Conservation (phyloP, 2,329 filamentous ascomycete genomes). For the Diaporthe eres region DNA sequence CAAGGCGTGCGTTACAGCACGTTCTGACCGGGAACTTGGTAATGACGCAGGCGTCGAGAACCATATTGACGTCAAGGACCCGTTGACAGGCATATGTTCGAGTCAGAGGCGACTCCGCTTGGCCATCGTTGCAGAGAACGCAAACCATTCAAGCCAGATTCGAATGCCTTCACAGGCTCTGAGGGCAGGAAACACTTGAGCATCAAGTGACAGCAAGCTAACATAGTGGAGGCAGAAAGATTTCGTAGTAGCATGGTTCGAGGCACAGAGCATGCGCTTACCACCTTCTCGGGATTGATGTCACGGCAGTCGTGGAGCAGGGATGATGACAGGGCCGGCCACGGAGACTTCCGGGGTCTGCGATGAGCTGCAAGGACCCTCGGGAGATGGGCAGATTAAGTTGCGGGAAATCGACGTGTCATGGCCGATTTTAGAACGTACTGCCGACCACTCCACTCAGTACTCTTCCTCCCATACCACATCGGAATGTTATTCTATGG, state of each 20-base stretch:
- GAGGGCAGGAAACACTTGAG: too few species aligned
- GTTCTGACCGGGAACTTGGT: not conserved
- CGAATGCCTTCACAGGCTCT: not conserved
- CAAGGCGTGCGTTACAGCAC: not conserved
- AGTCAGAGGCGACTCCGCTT: not conserved
- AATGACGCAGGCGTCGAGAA: not conserved
- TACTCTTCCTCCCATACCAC: not conserved
- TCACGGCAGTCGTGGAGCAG: not conserved
- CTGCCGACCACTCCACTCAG: not conserved
- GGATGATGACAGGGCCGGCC: not conserved
- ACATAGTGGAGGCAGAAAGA: not conserved
- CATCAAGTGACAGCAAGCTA: not conserved
- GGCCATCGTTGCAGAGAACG: not conserved
- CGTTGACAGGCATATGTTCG: not conserved
- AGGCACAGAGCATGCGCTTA: not conserved
- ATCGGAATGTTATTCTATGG: not conserved
- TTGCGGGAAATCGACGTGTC: conserved; percentile 27
- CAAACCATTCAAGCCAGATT: not conserved
- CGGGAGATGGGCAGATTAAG: conserved; percentile 18
- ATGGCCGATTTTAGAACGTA: not conserved
- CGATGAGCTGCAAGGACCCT: conserved; percentile 8
- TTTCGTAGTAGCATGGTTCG: not conserved
- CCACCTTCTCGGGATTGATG: not conserved
- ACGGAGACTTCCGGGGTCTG: not conserved
- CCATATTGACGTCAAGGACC: not conserved